A percentile compares a stretch with the other conserved stretches of the same genome.
These are phyloP conservation scores for Tuber brumale DNA, from an alignment of 495 filamentous ascomycete species.

Conservation along the genomic window DNA sequence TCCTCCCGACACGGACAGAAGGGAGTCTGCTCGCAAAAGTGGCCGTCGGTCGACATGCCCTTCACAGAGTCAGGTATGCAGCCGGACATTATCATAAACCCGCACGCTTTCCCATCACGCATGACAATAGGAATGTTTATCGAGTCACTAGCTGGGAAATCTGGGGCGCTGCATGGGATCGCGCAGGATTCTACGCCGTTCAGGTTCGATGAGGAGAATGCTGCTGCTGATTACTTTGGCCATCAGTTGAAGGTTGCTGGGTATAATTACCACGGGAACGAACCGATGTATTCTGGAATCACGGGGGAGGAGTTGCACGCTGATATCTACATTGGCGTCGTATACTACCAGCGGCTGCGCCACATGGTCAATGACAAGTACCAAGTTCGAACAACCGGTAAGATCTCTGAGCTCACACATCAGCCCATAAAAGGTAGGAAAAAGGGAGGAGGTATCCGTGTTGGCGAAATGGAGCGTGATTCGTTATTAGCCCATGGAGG, in stretches of 20 bases:
- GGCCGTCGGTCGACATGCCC: constrained; percentile 90
- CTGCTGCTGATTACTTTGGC: constrained; percentile 90
- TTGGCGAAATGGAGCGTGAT: constrained; percentile 98
- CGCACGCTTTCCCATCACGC: constrained; percentile 98
- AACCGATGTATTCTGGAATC: constrained; percentile 95
- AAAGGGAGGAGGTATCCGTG: constrained; percentile 94
- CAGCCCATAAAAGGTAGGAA: constrained; percentile 95
- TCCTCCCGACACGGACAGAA: constrained; percentile 97
- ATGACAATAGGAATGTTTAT: constrained; percentile 99
- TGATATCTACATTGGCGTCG: constrained; percentile 93
- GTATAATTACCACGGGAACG: constrained; percentile 97
- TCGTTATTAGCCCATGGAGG: constrained; percentile 89
- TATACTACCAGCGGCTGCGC: constrained; percentile 93
- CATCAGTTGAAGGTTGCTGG: constrained; percentile 88
- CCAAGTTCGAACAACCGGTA: constrained; percentile 93
- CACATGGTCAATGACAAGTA: constrained; percentile 99
- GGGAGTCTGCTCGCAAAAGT: constrained; percentile 94
- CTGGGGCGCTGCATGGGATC: constrained; percentile 85
- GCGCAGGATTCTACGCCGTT: constrained; percentile 94
- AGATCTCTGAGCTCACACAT: constrained; percentile 77
- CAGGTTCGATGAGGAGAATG: constrained; percentile 85
- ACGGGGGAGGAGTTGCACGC: constrained; percentile 88
- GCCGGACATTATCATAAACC: constrained; percentile 97
- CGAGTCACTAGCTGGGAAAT: constrained; percentile 91
- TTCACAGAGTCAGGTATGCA: constrained; percentile 96